These are phyloP conservation scores for Backusella morwellensis DNA, from an alignment of 192 early-diverging fungal genomes.

Conservation along the genomic window DNA sequence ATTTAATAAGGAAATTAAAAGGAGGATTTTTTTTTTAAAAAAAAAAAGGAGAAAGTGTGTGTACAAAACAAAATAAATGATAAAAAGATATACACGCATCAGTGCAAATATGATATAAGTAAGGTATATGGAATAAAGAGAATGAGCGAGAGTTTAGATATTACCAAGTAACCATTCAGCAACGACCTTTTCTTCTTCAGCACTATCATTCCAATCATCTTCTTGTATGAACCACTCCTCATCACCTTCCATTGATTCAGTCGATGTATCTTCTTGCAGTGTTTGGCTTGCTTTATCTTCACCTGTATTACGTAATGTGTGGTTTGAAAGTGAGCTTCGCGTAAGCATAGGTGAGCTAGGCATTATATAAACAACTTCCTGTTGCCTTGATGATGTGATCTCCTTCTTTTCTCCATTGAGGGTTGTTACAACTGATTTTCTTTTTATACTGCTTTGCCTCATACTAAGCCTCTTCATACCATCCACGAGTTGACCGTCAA, in stretches of 20 bases:
- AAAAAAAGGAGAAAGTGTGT: not conserved
- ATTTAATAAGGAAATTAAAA: not conserved
- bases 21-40: not conserved
- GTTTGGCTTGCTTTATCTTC: not conserved
- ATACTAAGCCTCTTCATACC: not conserved
- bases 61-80: not conserved
- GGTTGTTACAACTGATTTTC: not conserved
- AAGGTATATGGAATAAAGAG: not conserved
- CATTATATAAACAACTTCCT: not conserved
- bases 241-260: not conserved
- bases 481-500: not conserved
- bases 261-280: not conserved
- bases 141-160: not conserved
- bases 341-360: not conserved
- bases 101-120: not conserved
- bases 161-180: constrained; percentile 18
- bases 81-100: not conserved
- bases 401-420: not conserved
- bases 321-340: not conserved
- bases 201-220: constrained; percentile 7
- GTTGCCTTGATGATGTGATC: not conserved
- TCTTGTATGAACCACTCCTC: constrained; percentile 18
- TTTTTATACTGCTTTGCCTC: not conserved
- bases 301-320: not conserved
- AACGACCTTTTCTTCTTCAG: constrained; percentile 1